Evolutionary conservation across 2,329 filamentous ascomycete genomes (phyloP).

Genomic region (Paecilomyces niveus): DNA sequence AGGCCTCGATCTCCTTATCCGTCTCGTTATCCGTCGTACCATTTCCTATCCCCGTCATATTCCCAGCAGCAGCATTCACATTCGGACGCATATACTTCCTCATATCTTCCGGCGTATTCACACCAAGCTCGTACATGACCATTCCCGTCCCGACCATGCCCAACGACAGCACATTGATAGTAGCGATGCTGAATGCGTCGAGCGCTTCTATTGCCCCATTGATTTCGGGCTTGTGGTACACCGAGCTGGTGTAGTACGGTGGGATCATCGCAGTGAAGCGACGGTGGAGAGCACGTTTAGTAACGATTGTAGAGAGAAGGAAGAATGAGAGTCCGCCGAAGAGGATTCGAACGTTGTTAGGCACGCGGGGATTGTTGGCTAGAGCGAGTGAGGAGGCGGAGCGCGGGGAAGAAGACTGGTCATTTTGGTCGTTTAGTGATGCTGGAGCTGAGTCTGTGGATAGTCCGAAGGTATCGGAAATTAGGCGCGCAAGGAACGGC

Average conservation of each 20-base stretch:
- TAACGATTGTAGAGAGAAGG: slow-evolving; percentile 61
- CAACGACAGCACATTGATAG: slow-evolving; percentile 73
- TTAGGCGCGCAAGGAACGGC: background rate
- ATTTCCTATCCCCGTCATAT: slow-evolving; percentile 46
- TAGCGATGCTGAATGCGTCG: slow-evolving; percentile 79
- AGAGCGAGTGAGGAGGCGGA: background rate
- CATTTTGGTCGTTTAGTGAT: background rate
- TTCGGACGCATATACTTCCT: slow-evolving; percentile 51
- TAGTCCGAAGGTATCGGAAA: background rate
- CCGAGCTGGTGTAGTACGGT: slow-evolving; percentile 57
- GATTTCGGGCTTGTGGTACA: slow-evolving; percentile 37
- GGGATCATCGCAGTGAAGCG: slow-evolving; percentile 58
- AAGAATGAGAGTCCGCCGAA: slow-evolving; percentile 71
- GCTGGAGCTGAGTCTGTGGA: background rate
- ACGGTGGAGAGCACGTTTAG: slow-evolving; percentile 61
- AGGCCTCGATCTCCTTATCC: slow-evolving; percentile 49
- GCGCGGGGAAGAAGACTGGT: background rate
- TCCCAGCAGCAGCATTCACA: slow-evolving; percentile 54
- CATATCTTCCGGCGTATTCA: slow-evolving; percentile 63
- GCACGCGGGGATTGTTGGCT: slow-evolving; percentile 13
- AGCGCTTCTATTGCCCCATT: slow-evolving; percentile 67
- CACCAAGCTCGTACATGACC: slow-evolving; percentile 67
- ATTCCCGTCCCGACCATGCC: slow-evolving; percentile 69
- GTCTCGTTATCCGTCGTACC: slow-evolving; percentile 41
- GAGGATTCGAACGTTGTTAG: slow-evolving; percentile 48